Percentiles rank a stretch among this genome's conserved stretches.
Conservation (phyloP, 2,329 filamentous ascomycete species). For the Aschersonia sp. region DNA sequence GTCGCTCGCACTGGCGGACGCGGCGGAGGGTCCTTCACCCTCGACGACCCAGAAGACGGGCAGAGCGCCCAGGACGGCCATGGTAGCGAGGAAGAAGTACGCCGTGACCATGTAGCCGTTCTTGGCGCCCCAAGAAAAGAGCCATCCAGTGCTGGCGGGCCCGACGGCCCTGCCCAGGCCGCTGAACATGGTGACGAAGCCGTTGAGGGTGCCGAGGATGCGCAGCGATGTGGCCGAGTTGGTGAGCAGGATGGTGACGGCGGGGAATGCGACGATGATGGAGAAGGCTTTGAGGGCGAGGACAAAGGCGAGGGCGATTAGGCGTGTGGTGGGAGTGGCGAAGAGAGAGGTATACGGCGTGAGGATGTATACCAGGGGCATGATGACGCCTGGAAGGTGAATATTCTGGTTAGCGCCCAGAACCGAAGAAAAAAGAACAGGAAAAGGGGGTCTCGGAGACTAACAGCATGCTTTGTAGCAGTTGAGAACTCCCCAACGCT, state of each 20-base stretch:
- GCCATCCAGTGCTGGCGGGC: constrained; percentile 56
- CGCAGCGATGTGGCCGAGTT: constrained; percentile 63
- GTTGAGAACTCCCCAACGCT: constrained; percentile 56
- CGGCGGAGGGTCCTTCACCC: constrained; percentile 47
- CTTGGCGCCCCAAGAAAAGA: constrained; percentile 65
- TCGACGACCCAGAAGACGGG: constrained; percentile 64
- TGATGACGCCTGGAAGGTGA: constrained; percentile 34
- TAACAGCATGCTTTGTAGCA: constrained; percentile 54
- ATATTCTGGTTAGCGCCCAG: neutral
- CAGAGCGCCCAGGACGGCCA: constrained; percentile 52
- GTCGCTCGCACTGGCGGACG: constrained; percentile 16
- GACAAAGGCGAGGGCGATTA: constrained; percentile 47
- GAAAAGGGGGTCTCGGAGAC: constrained; percentile 5
- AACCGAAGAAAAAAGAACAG: neutral
- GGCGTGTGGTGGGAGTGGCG: constrained; percentile 29
- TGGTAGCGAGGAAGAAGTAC: constrained; percentile 61
- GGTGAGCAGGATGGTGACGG: constrained; percentile 77
- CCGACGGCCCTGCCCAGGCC: constrained; percentile 69
- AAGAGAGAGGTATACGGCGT: constrained; percentile 68
- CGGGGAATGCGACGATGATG: constrained; percentile 79
- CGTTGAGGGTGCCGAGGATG: constrained; percentile 80
- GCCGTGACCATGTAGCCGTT: constrained; percentile 64
- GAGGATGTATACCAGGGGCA: constrained; percentile 66
- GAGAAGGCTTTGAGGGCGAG: constrained; percentile 62
- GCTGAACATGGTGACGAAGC: constrained; percentile 71